Evolutionary conservation across 129 eudicot genomes (phyloP).

Genomic region (Flaveria sonorensis): DNA sequence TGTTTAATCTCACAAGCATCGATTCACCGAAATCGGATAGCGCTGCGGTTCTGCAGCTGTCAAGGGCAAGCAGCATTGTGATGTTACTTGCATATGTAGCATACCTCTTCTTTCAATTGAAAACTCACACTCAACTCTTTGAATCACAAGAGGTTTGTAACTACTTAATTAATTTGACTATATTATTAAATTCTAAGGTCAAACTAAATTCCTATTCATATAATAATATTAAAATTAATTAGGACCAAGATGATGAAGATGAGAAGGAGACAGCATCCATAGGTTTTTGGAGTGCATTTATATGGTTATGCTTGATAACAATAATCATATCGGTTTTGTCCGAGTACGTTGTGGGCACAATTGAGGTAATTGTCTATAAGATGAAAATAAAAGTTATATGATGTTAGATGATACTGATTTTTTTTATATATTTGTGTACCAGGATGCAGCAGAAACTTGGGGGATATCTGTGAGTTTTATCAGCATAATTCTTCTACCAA

Average conservation of each 20-base stretch:
- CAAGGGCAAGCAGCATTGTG: constrained; percentile 68
- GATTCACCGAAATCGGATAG: neutral
- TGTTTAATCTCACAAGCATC: constrained; percentile 37
- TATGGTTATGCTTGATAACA: constrained; percentile 80
- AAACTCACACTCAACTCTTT: constrained; percentile 77
- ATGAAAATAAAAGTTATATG: neutral
- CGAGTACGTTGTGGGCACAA: constrained; percentile 80
- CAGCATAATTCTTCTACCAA: constrained; percentile 80
- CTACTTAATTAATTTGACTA: neutral
- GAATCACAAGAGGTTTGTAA: constrained; percentile 58
- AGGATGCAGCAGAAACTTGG: constrained; percentile 83
- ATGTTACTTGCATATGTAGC: constrained; percentile 76
- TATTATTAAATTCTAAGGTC: constrained; percentile 9
- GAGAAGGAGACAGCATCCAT: constrained; percentile 56
- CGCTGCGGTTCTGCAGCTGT: constrained; percentile 50
- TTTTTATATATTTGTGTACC: constrained; percentile 14
- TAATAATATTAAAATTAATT: neutral
- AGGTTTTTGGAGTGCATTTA: constrained; percentile 70
- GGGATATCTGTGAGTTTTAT: constrained; percentile 76
- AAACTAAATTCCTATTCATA: neutral
- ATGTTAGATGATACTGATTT: neutral
- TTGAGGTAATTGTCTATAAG: constrained; percentile 54
- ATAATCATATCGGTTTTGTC: constrained; percentile 63
- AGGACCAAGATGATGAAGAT: constrained; percentile 45
- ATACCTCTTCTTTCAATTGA: constrained; percentile 74